A percentile compares a stretch with the other conserved stretches of the same genome.
These are phyloP conservation scores for Fraxinus excelsior DNA, from an alignment of 257 asterid genomes.

Conservation along the genomic window DNA sequence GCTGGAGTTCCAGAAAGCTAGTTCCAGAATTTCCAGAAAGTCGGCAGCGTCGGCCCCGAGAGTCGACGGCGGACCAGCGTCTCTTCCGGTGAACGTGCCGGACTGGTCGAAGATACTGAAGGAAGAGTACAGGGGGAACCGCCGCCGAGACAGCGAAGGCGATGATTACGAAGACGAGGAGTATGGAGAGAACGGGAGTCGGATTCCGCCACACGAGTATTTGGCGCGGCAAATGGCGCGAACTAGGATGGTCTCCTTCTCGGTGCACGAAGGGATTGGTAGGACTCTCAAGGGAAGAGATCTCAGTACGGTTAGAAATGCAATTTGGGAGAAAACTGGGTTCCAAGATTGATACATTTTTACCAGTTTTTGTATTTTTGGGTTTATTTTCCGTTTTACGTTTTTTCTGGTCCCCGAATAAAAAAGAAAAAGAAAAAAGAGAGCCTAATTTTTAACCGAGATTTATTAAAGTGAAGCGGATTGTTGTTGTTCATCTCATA, in stretches of 20 bases:
- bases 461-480: not conserved
- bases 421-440: not conserved
- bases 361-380: not conserved
- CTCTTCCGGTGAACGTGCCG: constrained; percentile 93
- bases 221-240: constrained; percentile 52
- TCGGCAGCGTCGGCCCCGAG: constrained; percentile 23
- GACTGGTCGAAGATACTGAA: constrained; percentile 97
- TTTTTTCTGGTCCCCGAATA: not conserved
- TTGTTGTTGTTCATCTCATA: too few species aligned
- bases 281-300: constrained; percentile 96
- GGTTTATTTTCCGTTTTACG: not conserved
- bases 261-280: constrained; percentile 94
- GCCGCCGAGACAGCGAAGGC: constrained; percentile 43
- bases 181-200: constrained; percentile 43
- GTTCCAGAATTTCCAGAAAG: constrained; percentile 41
- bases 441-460: not conserved
- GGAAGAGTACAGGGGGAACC: constrained; percentile 66
- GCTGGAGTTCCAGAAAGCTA: constrained; percentile 57
- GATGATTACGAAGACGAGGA: constrained; percentile 40
- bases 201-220: constrained; percentile 93
- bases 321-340: constrained; percentile 97
- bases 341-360: constrained; percentile 60
- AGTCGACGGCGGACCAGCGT: constrained; percentile 42
- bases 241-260: constrained; percentile 69
- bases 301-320: constrained; percentile 92